A percentile compares a stretch with the other conserved stretches of the same genome.
Evolutionary conservation across 2,329 filamentous ascomycete species (phyloP).

Genomic region (Aspergillus hortae): DNA sequence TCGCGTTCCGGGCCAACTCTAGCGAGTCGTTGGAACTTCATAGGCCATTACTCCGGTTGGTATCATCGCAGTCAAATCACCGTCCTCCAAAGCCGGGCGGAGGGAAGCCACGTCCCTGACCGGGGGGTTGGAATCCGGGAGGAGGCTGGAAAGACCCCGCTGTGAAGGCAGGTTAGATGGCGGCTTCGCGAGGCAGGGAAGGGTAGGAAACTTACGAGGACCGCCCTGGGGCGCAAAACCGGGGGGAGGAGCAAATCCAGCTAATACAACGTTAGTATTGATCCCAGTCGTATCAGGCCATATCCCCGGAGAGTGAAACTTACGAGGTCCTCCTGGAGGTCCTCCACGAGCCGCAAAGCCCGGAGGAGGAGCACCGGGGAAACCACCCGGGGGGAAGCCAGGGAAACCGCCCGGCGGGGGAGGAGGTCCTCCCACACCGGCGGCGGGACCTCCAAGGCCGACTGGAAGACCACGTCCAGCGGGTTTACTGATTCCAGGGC

Average conservation of each 20-base stretch:
- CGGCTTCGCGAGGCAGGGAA: conserved; percentile 4
- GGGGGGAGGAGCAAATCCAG: conserved; percentile 47
- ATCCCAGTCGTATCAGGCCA: neutral
- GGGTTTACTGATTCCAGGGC: conserved; percentile 85
- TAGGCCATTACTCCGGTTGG: conserved; percentile 21
- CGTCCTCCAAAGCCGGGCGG: conserved; percentile 49
- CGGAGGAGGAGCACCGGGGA: conserved; percentile 50
- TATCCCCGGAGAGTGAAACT: conserved; percentile 25
- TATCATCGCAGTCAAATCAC: conserved; percentile 24
- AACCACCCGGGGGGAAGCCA: conserved; percentile 51
- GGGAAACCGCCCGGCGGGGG: conserved; percentile 59
- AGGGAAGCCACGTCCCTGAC: conserved; percentile 50
- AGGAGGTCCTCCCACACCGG: conserved; percentile 76
- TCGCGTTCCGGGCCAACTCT: neutral
- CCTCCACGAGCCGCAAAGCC: conserved; percentile 52
- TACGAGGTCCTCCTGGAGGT: conserved; percentile 49
- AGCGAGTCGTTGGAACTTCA: conserved; percentile 17
- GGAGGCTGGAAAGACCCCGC: conserved; percentile 56
- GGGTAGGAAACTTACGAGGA: conserved; percentile 41
- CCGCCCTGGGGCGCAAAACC: conserved; percentile 45
- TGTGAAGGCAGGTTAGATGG: conserved; percentile 40
- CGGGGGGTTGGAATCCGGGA: conserved; percentile 70
- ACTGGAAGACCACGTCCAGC: conserved; percentile 81
- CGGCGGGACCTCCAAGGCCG: conserved; percentile 82
- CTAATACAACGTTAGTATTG: conserved; percentile 21